A percentile compares a stretch with the other conserved stretches of the same genome.
These are phyloP conservation scores for Euclidium syriacum DNA, from an alignment of 345 rosid genomes.

Conservation along the genomic window DNA sequence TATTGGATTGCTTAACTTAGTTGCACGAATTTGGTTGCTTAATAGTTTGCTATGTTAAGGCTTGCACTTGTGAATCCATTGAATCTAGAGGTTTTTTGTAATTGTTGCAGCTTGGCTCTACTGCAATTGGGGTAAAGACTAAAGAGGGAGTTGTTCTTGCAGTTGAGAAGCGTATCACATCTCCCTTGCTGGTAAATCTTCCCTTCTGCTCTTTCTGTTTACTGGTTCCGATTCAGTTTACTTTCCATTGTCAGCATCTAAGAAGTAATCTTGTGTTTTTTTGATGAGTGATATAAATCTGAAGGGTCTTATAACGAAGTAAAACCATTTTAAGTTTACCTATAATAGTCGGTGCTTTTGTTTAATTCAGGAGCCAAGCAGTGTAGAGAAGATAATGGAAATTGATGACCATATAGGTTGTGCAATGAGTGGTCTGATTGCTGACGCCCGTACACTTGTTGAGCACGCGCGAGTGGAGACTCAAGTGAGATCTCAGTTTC, in stretches of 20 bases:
- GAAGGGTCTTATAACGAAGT: neutral
- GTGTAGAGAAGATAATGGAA: constrained; percentile 94
- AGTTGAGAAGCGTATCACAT: constrained; percentile 90
- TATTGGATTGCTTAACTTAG: neutral
- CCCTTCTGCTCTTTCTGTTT: no score
- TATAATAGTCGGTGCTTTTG: neutral
- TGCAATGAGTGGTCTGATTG: constrained; percentile 98
- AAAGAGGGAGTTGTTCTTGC: constrained; percentile 94
- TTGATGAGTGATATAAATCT: neutral
- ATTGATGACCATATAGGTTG: constrained; percentile 90
- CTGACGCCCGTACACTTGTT: constrained; percentile 91
- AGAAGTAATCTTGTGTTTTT: neutral
- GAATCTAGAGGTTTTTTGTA: neutral
- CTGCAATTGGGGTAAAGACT: constrained; percentile 85
- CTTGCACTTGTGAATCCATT: neutral
- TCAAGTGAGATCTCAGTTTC: constrained; percentile 46
- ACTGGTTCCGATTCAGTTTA: neutral
- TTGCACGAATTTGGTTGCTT: neutral
- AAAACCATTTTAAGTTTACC: neutral
- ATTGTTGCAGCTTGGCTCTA: constrained; percentile 66
- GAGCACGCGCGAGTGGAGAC: constrained; percentile 96
- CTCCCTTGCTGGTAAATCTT: constrained; percentile 61
- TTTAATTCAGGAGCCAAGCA: constrained; percentile 76
- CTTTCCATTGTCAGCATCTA: neutral
- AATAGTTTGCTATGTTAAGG: neutral